A percentile compares a stretch with the other conserved stretches of the same genome.
phyloP scores from a whole-genome alignment of 495 filamentous ascomycete genomes.

The Polyplosphaeria fusca region DNA sequence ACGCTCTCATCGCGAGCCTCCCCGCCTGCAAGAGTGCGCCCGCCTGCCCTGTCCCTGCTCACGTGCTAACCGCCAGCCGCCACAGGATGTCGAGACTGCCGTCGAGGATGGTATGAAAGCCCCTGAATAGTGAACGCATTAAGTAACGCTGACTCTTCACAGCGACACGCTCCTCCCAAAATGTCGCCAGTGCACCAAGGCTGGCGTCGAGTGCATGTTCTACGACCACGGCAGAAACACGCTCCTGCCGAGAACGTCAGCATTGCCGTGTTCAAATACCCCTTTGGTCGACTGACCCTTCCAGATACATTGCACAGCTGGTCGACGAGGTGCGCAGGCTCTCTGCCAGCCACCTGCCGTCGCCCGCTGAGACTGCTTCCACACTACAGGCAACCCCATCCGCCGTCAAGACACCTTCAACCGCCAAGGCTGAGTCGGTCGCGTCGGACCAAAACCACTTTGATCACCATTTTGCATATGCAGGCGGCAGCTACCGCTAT shows the following conservation, averaged over 20 bases:
- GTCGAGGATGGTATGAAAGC: slow-evolving; percentile 16
- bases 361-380: background rate
- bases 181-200: slow-evolving; percentile 23
- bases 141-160: background rate
- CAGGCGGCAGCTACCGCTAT: slow-evolving; percentile 20
- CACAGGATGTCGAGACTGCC: slow-evolving; percentile 21
- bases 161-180: slow-evolving; percentile 23
- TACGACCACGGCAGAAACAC: slow-evolving; percentile 27
- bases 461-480: slow-evolving; percentile 25
- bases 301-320: slow-evolving; percentile 21
- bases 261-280: background rate
- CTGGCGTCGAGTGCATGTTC: slow-evolving; percentile 20
- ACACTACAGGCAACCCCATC: background rate
- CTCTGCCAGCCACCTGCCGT: background rate
- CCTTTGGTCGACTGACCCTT: background rate
- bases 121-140: no score
- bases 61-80: background rate
- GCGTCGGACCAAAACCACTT: background rate
- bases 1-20: slow-evolving; percentile 18
- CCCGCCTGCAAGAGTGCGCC: slow-evolving; percentile 11
- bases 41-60: background rate
- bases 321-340: slow-evolving; percentile 22
- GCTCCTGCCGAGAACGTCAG: slow-evolving; percentile 5
- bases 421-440: slow-evolving; percentile 9
- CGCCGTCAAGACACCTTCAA: no score